Conservation (phyloP, 139 green algal genomes). For the Pycnococcus provasolii region DNA sequence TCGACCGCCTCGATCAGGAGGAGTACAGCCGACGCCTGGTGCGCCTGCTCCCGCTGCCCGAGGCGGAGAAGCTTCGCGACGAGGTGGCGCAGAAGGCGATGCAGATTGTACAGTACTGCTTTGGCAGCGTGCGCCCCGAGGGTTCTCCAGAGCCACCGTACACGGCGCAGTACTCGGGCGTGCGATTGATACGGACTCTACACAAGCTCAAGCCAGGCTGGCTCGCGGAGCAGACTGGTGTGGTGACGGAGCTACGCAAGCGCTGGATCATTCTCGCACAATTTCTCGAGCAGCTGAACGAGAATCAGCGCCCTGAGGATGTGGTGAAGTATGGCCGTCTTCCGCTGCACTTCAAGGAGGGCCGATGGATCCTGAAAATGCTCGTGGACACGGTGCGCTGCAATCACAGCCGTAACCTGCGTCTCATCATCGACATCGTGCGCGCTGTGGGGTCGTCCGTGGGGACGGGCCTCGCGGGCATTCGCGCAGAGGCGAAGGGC, state of each 20-base stretch:
- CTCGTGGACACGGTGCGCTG: no score
- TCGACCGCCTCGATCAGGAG: constrained; percentile 32
- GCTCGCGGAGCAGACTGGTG: constrained; percentile 9
- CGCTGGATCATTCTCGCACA: not conserved
- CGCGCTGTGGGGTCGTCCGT: not conserved
- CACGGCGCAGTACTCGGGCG: constrained; percentile 32
- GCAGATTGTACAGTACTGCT: constrained; percentile 38
- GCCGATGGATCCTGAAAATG: no score
- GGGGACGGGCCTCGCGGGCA: not conserved
- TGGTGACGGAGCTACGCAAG: not conserved
- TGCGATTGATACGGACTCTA: constrained; percentile 67
- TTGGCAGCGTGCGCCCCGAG: not conserved
- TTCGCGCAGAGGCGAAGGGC: not conserved
- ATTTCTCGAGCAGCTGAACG: no score
- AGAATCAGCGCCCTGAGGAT: not conserved
- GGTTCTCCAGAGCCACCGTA: not conserved
- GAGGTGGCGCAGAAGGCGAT: constrained; percentile 43
- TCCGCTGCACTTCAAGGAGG: no score
- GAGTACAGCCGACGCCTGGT: not conserved
- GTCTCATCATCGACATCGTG: no score
- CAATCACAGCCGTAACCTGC: no score
- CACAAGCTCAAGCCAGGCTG: constrained; percentile 52
- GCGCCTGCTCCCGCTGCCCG: not conserved
- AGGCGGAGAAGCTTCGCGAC: constrained; percentile 55
- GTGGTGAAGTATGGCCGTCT: no score